Evolutionary conservation across 495 filamentous ascomycete genomes (phyloP).

Genomic region (Neurospora tetraspora): DNA sequence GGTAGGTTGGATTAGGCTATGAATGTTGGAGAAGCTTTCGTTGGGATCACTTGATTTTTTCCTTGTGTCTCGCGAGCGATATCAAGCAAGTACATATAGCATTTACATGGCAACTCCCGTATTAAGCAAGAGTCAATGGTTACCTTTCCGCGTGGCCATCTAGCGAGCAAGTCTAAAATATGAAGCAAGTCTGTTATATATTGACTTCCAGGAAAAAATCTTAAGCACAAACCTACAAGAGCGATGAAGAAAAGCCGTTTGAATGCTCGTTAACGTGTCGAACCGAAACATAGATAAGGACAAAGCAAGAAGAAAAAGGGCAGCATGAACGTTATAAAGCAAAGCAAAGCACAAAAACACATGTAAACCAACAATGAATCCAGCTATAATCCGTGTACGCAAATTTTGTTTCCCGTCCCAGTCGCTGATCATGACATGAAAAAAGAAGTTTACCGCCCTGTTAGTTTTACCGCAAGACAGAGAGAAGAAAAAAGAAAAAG

Average conservation of each 20-base stretch:
- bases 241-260: not conserved
- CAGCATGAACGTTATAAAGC: not conserved
- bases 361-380: not conserved
- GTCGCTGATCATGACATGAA: not conserved
- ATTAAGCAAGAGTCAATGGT: not conserved
- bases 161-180: not conserved
- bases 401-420: constrained; percentile 4
- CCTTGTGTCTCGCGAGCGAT: not conserved
- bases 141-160: not conserved
- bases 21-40: too few species aligned
- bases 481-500: not conserved
- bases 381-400: not conserved
- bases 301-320: constrained; percentile 3
- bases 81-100: constrained; percentile 1
- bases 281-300: not conserved
- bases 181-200: not conserved
- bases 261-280: not conserved
- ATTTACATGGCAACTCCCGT: not conserved
- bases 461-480: not conserved
- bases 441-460: not conserved
- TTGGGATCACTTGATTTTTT: not conserved
- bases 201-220: not conserved
- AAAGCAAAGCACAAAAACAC: not conserved
- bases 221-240: not conserved
- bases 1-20: constrained; percentile 3